Base-by-base conservation (phyloP, 2,329 filamentous ascomycete species). In the Diaporthe longicolla region DNA sequence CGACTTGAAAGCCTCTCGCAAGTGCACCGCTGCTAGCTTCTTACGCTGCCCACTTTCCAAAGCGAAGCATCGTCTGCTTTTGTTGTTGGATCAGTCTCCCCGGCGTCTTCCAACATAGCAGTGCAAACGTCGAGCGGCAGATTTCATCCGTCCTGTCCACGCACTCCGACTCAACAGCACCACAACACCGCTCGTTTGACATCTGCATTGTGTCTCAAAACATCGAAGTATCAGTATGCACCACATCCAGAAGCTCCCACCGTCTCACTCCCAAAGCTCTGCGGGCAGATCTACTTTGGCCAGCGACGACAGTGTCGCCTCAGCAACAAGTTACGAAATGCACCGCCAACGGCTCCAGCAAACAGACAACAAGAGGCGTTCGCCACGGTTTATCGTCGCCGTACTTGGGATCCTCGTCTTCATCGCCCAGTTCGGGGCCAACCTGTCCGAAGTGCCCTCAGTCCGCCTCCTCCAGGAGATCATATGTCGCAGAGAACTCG, bases 401-500 rank as follows among this genome's bases (percentile, higher is more conserved):
- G 57, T 37, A 8, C 61, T 74, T 11, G 55, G 70, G 11, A 2
- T 61, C 17, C 17, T 74, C 55, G 70, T 72, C 29, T 74, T 74
- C 29, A 19, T 74, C 17, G 26, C 61, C 11, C 70, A 74, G 15
- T 43, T 74, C 54, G 61, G 70, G 19, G 43, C 55, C 61, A 69
- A 61, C 29, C 37, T 74, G 3, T 55, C 63, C 13, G 70, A 74
- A 19, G 63, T 74, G 13, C 70, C 73, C 3, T 72, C 70, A 9
- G 43, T 66, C 43, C 61, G 48, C 11, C 54, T 69, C n/a, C 63
- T 74, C 7, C 54, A 74, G 55, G 61, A 72, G 26, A 32, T 74
- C 61, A 69, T 74, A 45, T 74, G 73, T 29, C 45, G 43, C 48
- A 45, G 40, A 29, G 13, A 55, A 26, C 72, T 57, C 37, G 19